These are phyloP conservation scores for Candida methanosorbosa DNA, from an alignment of 805 yeast genomes.

Conservation along the genomic window DNA sequence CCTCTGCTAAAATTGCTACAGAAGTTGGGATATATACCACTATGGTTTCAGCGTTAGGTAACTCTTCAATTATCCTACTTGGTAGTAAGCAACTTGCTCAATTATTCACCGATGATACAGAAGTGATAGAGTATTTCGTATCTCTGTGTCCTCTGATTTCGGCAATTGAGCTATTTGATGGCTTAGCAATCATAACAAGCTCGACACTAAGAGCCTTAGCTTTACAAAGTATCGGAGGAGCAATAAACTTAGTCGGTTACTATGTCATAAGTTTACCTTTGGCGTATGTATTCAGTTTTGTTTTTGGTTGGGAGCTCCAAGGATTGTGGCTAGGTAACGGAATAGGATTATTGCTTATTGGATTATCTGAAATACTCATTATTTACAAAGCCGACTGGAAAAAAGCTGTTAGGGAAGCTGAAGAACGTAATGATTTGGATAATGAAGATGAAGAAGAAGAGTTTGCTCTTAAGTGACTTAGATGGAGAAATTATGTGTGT, in stretches of 20 bases:
- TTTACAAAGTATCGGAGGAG: conserved; percentile 63
- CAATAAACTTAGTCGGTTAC: conserved; percentile 60
- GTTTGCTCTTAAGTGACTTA: no score
- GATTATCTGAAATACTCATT: conserved; percentile 35
- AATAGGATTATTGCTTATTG: conserved; percentile 50
- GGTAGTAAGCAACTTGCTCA: conserved; percentile 42
- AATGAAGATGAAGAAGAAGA: no score
- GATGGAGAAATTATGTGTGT: no score
- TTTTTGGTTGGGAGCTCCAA: conserved; percentile 33
- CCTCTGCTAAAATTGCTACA: conserved; percentile 29
- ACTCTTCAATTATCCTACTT: conserved; percentile 36
- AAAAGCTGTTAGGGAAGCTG: conserved; percentile 27
- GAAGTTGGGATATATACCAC: conserved; percentile 30
- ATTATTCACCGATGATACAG: conserved; percentile 54
- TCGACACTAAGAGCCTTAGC: conserved; percentile 75
- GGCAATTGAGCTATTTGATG: conserved; percentile 58
- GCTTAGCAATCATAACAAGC: conserved; percentile 61
- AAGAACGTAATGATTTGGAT: conserved; percentile 6
- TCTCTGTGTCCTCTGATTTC: conserved; percentile 57
- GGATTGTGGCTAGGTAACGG: conserved; percentile 78
- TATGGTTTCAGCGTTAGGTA: conserved; percentile 24
- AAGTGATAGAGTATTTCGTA: conserved; percentile 42
- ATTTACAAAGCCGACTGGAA: conserved; percentile 48
- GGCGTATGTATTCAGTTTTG: conserved; percentile 50
- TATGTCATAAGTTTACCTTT: conserved; percentile 65